phyloP scores from a whole-genome alignment of 2,329 filamentous ascomycete genomes.

The Penicillium sp. region DNA sequence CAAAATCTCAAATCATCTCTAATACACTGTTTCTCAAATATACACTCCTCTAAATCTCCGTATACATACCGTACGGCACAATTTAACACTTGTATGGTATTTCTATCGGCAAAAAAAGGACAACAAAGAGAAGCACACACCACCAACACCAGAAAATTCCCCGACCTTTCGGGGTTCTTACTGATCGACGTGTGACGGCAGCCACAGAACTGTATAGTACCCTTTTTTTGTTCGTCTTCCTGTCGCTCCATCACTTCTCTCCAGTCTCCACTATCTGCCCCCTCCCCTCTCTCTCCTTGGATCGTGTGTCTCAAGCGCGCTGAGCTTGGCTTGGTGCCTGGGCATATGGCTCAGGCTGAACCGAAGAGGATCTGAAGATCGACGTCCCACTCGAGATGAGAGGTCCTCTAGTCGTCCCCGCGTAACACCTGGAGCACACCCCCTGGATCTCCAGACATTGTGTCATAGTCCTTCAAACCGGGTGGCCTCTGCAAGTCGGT shows the following conservation, averaged over 20 bases:
- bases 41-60: not conserved
- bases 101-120: constrained; percentile 3
- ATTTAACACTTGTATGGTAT: constrained; percentile 1
- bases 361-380: constrained; percentile 24
- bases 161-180: constrained; percentile 18
- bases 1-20: constrained; percentile 34
- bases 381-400: constrained; percentile 11
- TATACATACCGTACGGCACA: constrained; percentile 1
- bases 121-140: constrained; percentile 9
- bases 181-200: constrained; percentile 24
- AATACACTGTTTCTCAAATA: not conserved
- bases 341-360: constrained; percentile 10
- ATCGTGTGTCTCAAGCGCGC: constrained; percentile 7
- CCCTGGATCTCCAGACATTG: constrained; percentile 13
- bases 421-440: not conserved
- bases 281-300: not conserved
- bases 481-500: not conserved
- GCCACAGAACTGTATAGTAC: not conserved
- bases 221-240: not conserved
- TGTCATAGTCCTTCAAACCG: constrained; percentile 9
- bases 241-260: constrained; percentile 10
- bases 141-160: constrained; percentile 20
- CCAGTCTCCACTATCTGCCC: constrained; percentile 5
- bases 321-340: not conserved
- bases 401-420: constrained; percentile 12